These are phyloP conservation scores for Venturia nashicola DNA, from an alignment of 2,329 filamentous ascomycete species.

Conservation along the genomic window DNA sequence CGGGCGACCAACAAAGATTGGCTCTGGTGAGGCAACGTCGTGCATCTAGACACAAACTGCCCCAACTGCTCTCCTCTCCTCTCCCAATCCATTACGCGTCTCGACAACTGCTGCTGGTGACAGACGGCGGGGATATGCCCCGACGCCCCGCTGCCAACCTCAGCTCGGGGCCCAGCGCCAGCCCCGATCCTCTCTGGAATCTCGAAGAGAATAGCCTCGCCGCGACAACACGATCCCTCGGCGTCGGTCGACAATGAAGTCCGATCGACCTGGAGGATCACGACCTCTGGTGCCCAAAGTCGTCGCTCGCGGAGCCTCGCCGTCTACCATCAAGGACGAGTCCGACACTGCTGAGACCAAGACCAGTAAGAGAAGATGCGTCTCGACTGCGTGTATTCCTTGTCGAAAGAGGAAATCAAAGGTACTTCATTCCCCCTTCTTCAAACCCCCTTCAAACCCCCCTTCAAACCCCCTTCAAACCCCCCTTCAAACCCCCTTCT, in stretches of 20 bases:
- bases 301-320: background rate
- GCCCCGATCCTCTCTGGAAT: background rate
- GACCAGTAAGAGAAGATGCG: constrained; percentile 4
- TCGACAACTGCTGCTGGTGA: background rate
- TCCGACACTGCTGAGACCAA: background rate
- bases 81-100: background rate
- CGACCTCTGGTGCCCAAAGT: background rate
- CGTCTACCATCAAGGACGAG: background rate
- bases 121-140: too few relatives aligned
- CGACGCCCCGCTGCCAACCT: too few relatives aligned
- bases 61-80: too few relatives aligned
- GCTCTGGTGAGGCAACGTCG: background rate
- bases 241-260: background rate
- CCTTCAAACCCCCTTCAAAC: too few relatives aligned
- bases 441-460: too few relatives aligned
- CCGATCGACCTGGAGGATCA: background rate
- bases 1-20: background rate
- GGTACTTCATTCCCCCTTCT: background rate
- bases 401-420: background rate
- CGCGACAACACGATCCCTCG: background rate
- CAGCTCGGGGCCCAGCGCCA: too few relatives aligned
- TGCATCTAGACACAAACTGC: background rate
- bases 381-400: constrained; percentile 6
- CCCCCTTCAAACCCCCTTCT: too few relatives aligned
- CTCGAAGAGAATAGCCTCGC: too few relatives aligned